Conservation (phyloP, 2,329 filamentous ascomycete genomes). For the Fusarium sp. region DNA sequence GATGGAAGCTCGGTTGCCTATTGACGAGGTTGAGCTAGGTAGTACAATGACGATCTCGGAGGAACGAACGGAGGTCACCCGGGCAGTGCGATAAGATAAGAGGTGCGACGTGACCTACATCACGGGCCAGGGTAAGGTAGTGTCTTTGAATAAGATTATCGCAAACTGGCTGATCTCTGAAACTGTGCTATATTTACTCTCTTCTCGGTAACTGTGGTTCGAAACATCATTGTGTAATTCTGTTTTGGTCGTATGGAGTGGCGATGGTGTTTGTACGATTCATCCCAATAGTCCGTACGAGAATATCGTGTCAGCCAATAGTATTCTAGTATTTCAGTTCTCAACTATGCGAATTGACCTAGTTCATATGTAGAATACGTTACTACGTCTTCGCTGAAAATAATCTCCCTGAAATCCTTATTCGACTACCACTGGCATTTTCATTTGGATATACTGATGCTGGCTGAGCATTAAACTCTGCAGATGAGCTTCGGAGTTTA, state of each 20-base stretch:
- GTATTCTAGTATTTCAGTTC: background rate
- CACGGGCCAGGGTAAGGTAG: conserved; percentile 3
- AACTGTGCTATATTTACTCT: no score
- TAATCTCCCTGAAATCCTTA: background rate
- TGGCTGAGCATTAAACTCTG: no score
- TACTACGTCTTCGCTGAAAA: no score
- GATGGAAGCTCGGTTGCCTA: conserved; percentile 16
- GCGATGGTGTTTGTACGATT: background rate
- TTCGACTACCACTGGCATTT: background rate
- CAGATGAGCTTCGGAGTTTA: background rate
- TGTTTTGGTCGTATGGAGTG: background rate
- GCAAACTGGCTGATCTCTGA: background rate
- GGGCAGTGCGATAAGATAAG: conserved; percentile 40
- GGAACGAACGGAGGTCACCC: conserved; percentile 36
- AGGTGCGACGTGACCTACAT: conserved; percentile 19
- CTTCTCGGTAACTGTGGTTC: no score
- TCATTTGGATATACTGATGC: background rate
- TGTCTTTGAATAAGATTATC: background rate
- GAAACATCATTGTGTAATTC: background rate
- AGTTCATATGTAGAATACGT: background rate
- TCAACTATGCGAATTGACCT: background rate
- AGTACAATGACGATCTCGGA: conserved; percentile 35
- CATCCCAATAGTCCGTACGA: background rate
- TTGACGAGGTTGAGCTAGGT: conserved; percentile 22
- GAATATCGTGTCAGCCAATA: background rate